Evolutionary conservation across 768 basidiomycete species (phyloP), one percentile per base, ranked within the genome.

Genomic region (Auricularia sp.): DNA sequence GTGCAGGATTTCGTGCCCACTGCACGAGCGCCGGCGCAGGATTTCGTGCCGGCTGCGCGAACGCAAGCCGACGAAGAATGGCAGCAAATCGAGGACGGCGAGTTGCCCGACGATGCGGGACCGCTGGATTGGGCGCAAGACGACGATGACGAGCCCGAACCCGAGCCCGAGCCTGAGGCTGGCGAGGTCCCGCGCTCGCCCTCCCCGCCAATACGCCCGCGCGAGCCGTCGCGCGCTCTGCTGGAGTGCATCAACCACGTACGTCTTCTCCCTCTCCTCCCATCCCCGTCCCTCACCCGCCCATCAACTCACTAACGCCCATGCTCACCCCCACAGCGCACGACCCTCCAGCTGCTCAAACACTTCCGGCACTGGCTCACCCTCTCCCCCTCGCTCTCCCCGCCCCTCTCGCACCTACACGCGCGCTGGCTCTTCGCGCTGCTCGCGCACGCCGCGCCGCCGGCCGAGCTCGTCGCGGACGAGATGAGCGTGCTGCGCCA

Each of bases 351-450:
- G 71, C 79, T 92, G 56, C 74, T 93, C 65, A 90, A 89, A 87
- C 91, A 91, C 72, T 91, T 91, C 72, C 80, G 84, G 18, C 83
- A 91, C 70, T 93, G 90, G 90, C 85, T 90, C 67, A 86, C 86
- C 67, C 69, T 3, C 67, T 64, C 47, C 67, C 65, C 1, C 67
- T 67, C 1, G 62, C 66, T 0, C 67, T 67, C 1, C 62, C 62
- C 34, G 39, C 34, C 18, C 12, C 44, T 64, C 63, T 62, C 65
- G 68, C 74, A 77, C 42, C 29, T 29, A 29, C 88, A 92, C 70
- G 83, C 84, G 18, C 82, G 81, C 36, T 93, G 91, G 91, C 85
- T 93, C 53, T 90, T 93, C 72, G 80, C 80, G 18, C 79, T 93
- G 53, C 79, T 94, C 29, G 77, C 85, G 35, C 83, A 85, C 54